Evolutionary conservation across 495 filamentous ascomycete species (phyloP).

Genomic region (Hypoxylon intermedium): DNA sequence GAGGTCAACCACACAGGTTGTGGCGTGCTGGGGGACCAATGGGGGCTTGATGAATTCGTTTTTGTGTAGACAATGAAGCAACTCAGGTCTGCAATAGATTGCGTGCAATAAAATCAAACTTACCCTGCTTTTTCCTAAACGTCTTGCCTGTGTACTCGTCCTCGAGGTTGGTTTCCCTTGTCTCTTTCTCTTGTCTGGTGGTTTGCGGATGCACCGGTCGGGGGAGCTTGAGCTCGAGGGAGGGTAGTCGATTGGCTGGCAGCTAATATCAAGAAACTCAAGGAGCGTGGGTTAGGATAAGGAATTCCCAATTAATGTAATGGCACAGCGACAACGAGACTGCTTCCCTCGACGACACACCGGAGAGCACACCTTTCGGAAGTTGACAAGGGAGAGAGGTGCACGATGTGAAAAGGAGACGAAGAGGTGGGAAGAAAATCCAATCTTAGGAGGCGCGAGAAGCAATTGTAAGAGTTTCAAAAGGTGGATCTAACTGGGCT

Average conservation of each 20-base stretch:
- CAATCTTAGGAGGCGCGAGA: slow-evolving; percentile 32
- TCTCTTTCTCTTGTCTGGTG: slow-evolving; percentile 5
- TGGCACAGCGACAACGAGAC: slow-evolving; percentile 15
- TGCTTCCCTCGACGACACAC: slow-evolving; percentile 25
- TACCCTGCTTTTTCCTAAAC: slow-evolving; percentile 13
- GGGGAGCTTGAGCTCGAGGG: slow-evolving; percentile 5
- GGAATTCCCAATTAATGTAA: slow-evolving; percentile 13
- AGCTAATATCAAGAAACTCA: slow-evolving; percentile 15
- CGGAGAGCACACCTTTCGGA: slow-evolving; percentile 14
- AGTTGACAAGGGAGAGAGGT: slow-evolving; percentile 29
- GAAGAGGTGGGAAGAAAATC: slow-evolving; percentile 16
- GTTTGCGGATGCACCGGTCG: slow-evolving; percentile 28
- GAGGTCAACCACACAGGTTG: slow-evolving; percentile 1
- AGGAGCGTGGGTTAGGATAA: slow-evolving; percentile 20
- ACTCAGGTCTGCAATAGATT: not conserved
- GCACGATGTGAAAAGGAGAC: slow-evolving; percentile 25
- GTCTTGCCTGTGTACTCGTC: not conserved
- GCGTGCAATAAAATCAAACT: slow-evolving; percentile 5
- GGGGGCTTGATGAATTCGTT: slow-evolving; percentile 8
- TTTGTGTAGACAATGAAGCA: slow-evolving; percentile 7
- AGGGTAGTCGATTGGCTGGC: slow-evolving; percentile 22
- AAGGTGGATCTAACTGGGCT: slow-evolving; percentile 25
- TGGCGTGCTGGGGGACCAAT: not conserved
- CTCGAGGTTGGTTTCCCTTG: not conserved
- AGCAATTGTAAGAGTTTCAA: slow-evolving; percentile 24